phyloP scores from a whole-genome alignment of 148 eudicot genomes.

The Silene latifolia region DNA sequence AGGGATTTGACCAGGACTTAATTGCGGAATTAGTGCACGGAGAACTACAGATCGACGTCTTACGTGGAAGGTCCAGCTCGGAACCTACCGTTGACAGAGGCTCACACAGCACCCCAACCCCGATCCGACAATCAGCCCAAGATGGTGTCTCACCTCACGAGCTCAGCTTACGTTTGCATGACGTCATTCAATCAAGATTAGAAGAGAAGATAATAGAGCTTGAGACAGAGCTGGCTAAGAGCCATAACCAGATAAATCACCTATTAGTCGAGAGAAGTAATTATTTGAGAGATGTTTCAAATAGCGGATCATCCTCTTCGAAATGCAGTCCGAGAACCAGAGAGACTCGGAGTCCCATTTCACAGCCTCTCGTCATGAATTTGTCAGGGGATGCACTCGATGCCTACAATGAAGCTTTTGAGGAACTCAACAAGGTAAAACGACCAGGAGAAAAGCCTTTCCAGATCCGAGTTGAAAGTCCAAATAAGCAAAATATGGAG shows the following conservation, averaged over 20 bases:
- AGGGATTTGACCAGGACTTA: conserved; percentile 31
- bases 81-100: conserved; percentile 49
- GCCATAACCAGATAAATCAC: conserved; percentile 43
- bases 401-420: conserved; percentile 62
- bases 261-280: conserved; percentile 40
- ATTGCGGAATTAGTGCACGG: conserved; percentile 42
- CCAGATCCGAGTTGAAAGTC: neutral
- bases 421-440: conserved; percentile 40
- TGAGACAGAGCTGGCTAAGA: conserved; percentile 53
- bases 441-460: conserved; percentile 31
- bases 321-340: conserved; percentile 36
- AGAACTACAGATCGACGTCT: conserved; percentile 46
- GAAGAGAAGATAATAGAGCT: conserved; percentile 73
- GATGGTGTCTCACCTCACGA: conserved; percentile 66
- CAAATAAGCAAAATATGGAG: neutral
- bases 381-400: conserved; percentile 65
- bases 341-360: conserved; percentile 16
- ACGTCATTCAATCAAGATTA: conserved; percentile 64
- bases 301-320: conserved; percentile 39
- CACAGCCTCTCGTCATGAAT: conserved; percentile 59
- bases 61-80: conserved; percentile 31
- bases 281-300: conserved; percentile 37
- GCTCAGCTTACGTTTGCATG: conserved; percentile 64
- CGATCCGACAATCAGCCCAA: conserved; percentile 46
- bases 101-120: conserved; percentile 38